A percentile compares a stretch with the other conserved stretches of the same genome.
Evolutionary conservation across 805 yeast species (phyloP).

Genomic region (Maudiozyma turicensis): DNA sequence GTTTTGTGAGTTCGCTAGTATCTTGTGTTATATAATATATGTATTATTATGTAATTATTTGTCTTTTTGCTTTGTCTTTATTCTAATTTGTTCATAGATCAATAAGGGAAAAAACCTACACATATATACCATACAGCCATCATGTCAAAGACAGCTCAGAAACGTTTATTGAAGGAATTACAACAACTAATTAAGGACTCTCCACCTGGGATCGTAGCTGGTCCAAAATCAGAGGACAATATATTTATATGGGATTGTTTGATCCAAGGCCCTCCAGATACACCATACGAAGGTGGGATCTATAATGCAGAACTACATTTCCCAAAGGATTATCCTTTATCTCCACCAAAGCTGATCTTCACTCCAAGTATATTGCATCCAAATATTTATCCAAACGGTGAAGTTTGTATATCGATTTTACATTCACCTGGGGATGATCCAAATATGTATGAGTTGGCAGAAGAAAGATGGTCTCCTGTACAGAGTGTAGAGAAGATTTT

Average conservation of each 20-base stretch:
- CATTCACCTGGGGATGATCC: conserved; percentile 98
- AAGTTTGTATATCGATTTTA: conserved; percentile 88
- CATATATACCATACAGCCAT: neutral
- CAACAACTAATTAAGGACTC: conserved; percentile 78
- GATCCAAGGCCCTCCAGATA: conserved; percentile 73
- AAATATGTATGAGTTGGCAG: conserved; percentile 86
- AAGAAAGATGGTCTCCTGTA: conserved; percentile 96
- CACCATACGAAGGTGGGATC: conserved; percentile 83
- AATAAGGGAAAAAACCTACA: no score
- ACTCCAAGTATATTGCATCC: conserved; percentile 86
- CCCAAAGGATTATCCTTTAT: conserved; percentile 72
- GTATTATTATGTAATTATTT: no score
- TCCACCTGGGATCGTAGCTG: conserved; percentile 93
- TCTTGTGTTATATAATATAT: neutral
- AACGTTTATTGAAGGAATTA: conserved; percentile 77
- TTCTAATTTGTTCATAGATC: no score
- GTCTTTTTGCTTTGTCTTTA: no score
- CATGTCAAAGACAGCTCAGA: conserved; percentile 60
- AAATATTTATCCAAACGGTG: conserved; percentile 87
- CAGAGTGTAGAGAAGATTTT: conserved; percentile 96
- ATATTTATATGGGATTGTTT: conserved; percentile 77
- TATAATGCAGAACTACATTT: conserved; percentile 66
- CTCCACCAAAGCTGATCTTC: conserved; percentile 69
- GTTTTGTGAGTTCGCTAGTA: no score
- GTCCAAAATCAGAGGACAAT: conserved; percentile 70